Evolutionary conservation across 1,284 basidiomycete species (phyloP), one percentile per base, ranked within the genome.

Genomic region (Cryptococcus sp.): DNA sequence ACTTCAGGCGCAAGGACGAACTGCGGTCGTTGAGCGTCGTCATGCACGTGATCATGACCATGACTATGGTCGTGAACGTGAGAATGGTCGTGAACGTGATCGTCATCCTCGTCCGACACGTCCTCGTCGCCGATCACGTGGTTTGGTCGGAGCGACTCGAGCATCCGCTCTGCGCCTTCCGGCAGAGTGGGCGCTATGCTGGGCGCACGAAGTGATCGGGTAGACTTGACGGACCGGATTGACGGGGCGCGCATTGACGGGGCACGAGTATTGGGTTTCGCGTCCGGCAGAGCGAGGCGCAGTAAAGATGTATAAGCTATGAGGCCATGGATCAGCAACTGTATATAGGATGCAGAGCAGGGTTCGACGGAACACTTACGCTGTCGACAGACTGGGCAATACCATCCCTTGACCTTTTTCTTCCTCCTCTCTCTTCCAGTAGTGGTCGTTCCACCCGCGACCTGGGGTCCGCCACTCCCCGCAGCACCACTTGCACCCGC

Each of bases 331-430:
- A 25, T 49, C 35, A 60, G 52, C 49, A 44, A 11, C 5, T 17
- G 6, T 44, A 20, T 15, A 51, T 19, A 20, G 42, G 13, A 3
- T 6, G 38, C n/a, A 50, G n/a, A n/a, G 19, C 41, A 49, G 25
- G 53, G 6, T 35, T 19, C 60, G 58, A 15, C 54, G 10, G 45
- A 5, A 11, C 19, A 81, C 87, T 76, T 66, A 88, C 87, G 90
- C 82, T 93, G 91, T 68, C 91, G 84, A 75, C 91, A 93, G 51
- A 94, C 90, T 31, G 91, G 91, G 75, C 91, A 94, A 84, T 90
- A 91, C 91, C 91, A 94, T 16, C 91, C 91, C 78, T 94, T 94
- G 1, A 90, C 88, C 80, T 90, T 93, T 67, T 91, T 84, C 82
- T 91, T 93, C 72, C 91, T 82, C 56, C 90, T 69, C 44, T 77